Base-by-base conservation (phyloP, 768 basidiomycete genomes). In the Suillus paluster region DNA sequence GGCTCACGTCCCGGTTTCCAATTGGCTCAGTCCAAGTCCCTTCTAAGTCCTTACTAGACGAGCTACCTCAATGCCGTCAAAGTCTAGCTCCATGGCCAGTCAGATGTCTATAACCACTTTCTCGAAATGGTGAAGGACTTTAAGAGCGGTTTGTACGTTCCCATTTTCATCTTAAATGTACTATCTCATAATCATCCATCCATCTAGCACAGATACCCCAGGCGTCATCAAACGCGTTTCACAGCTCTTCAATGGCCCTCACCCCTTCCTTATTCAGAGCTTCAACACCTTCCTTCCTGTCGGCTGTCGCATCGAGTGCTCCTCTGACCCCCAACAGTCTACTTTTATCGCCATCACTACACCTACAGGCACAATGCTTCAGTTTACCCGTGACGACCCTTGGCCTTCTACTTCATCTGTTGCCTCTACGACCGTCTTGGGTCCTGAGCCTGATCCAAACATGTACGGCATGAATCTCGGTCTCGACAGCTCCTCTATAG, bases 251-350 rank as follows among this genome's bases (percentile, higher is more conserved):
- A 86, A 88, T 60, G 94, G 93, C n/a, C n/a, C n/a, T 2, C 94
- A 97, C 69, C 93, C 94, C 0, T 72, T 80, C 6, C 90, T 99
- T 63, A 98, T 99, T 50, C 94, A 97, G 75, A 95, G 96, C 11
- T 99, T 99, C 84, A 99, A 98, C 78, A 97, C 95, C 0, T 99
- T 99, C 77, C 84, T 99, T 12, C 97, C 97, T 4, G 83, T 86
- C 23, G 97, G 97, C 17, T 99, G 98, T 72, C 89, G 92, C 54
- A 98, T 99, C 73, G 94, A 97, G 66, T 90, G 88, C 67, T 83
- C 83, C 15, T 78, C 78, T 36, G 88, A 91, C 67, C 76, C 83
- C n/a, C 79, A 83, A n/a, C 84, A 89, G 60, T 77, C 83, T 38
- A 83, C 85, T 38, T 80, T 83, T 66, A 91, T 93, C 70, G 91